These are phyloP conservation scores for Fragilaria crotonensis DNA, from an alignment of 108 stramenopile genomes.

Conservation along the genomic window DNA sequence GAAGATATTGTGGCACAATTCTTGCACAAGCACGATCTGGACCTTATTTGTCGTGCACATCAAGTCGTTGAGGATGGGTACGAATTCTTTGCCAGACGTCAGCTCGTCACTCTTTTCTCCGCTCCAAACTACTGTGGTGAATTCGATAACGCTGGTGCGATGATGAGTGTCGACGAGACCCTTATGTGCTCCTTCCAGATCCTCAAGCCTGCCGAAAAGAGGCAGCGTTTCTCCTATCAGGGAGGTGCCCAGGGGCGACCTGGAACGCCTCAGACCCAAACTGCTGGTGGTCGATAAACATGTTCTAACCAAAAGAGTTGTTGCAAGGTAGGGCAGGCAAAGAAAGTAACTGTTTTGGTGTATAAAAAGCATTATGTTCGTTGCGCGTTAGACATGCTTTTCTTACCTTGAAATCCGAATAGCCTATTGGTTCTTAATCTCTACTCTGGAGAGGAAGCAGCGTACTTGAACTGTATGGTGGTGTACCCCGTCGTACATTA, in stretches of 20 bases:
- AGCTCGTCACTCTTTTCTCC: slow-evolving; percentile 97
- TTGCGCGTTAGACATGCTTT: no score
- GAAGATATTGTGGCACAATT: slow-evolving; percentile 99
- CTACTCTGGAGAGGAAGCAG: no score
- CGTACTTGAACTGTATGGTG: no score
- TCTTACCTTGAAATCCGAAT: no score
- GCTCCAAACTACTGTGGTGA: slow-evolving; percentile 99
- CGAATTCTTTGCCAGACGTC: slow-evolving; percentile 99
- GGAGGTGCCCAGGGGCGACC: slow-evolving; percentile 37
- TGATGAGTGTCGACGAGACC: slow-evolving; percentile 99
- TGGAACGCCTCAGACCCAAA: slow-evolving; percentile 14
- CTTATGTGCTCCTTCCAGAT: slow-evolving; percentile 99
- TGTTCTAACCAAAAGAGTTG: no score
- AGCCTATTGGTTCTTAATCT: no score
- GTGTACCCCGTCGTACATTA: no score
- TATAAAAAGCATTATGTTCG: no score
- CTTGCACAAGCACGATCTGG: slow-evolving; percentile 95
- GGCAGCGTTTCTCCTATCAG: slow-evolving; percentile 89
- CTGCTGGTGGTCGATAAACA: neutral
- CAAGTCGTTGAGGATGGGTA: slow-evolving; percentile 99
- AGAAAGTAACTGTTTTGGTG: no score
- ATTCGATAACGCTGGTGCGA: slow-evolving; percentile 99
- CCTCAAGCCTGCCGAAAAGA: slow-evolving; percentile 99
- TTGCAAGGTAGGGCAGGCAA: no score
- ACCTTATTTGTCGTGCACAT: slow-evolving; percentile 99